Evolutionary conservation across 2,329 filamentous ascomycete species (phyloP), one percentile per base, ranked within the genome.

Genomic region (Zelopaecilomyces penicillatus): DNA sequence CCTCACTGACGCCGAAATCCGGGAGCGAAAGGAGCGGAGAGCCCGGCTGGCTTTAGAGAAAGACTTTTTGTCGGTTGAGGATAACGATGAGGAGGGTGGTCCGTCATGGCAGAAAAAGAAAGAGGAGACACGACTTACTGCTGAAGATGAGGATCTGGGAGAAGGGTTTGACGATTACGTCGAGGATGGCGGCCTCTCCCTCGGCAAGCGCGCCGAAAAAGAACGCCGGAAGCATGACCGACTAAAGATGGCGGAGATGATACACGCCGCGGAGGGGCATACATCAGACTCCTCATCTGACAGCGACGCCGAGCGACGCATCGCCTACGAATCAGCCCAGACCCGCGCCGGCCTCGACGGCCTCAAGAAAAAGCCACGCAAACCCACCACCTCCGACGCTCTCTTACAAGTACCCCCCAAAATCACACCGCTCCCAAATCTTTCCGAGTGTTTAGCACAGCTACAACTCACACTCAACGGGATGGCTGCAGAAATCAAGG

Each of bases 81-180:
- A 75, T 31, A 72, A 72, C n/a, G 71, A 75, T 39, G 64, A 66
- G 30, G 65, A 68, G 19, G 58, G 59, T 29, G 59, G 65, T 6
- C 33, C 44, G 5, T 52, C 51, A 19, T 49, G 51, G 3, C 65
- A 52, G 12, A 78, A 79, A 51, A 79, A 82, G 55, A 80, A 84
- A 52, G 76, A 79, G 31, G 76, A 89, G 49, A 85, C 84, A 5
- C 77, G 91, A 2, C 74, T 97, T 2, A 76, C 89, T 5, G 78
- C 75, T 36, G 89, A 96, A 31, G 91, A 97, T 55, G 91, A 97
- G 60, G 88, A 97, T 57, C 76, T 96, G 0, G 87, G 86, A 33
- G 93, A 97, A 66, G 90, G 89, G 0, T 97, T 95, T 54, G 91
- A 97, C 48, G 84, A 91, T 44, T 95, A 87, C 55, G 87, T 93